Percentiles rank a stretch among this genome's conserved stretches.
These are phyloP conservation scores for Suhomyces kunorum DNA, from an alignment of 1,139 yeast genomes.

Conservation along the genomic window DNA sequence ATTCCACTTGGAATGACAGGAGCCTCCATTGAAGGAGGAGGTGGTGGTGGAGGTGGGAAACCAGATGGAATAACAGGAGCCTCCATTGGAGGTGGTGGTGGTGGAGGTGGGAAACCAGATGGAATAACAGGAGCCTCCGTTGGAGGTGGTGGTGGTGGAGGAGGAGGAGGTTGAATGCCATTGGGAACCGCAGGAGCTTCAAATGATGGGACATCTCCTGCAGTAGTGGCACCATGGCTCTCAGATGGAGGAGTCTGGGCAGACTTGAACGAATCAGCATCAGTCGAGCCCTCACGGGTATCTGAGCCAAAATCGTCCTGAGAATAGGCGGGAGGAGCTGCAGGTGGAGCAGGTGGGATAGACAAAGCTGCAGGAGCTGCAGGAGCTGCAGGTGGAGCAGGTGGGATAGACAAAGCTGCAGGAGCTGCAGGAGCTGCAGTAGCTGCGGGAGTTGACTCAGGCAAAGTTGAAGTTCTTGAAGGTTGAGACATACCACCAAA, in stretches of 20 bases:
- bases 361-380: conserved; percentile 23
- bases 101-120: conserved; percentile 8
- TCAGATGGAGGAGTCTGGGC: conserved; percentile 6
- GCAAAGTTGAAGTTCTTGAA: conserved; percentile 19
- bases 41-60: conserved; percentile 14
- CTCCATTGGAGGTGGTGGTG: conserved; percentile 8
- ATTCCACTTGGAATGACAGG: conserved; percentile 18
- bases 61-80: conserved; percentile 8
- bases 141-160: conserved; percentile 7
- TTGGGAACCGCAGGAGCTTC: conserved; percentile 17
- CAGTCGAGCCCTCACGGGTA: conserved; percentile 10
- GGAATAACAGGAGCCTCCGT: conserved; percentile 10
- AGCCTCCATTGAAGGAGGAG: conserved; percentile 17
- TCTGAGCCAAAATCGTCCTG: not conserved
- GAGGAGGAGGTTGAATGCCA: conserved; percentile 1
- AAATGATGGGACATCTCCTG: not conserved
- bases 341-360: conserved; percentile 18
- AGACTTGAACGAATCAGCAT: conserved; percentile 14
- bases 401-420: not conserved
- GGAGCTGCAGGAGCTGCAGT: conserved; percentile 2
- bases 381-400: not conserved
- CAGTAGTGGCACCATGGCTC: not conserved
- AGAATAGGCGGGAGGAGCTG: not conserved
- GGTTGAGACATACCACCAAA: conserved; percentile 60
- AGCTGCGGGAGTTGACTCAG: conserved; percentile 5